Base-by-base conservation (phyloP, 805 yeast species). In the Candida methanosorbosa region DNA sequence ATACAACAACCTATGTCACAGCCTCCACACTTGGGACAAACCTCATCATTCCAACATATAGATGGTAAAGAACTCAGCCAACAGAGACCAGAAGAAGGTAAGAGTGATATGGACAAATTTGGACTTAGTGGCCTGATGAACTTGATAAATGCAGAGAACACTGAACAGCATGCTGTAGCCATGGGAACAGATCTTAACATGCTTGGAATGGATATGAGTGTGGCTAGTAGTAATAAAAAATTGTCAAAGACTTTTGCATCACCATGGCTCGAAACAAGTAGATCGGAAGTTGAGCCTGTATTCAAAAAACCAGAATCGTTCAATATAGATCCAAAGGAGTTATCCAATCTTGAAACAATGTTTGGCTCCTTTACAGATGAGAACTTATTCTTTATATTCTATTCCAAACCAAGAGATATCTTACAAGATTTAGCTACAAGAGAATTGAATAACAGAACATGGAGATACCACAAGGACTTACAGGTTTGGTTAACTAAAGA, bases 401-500 rank as follows among this genome's bases (percentile, higher is more conserved):
- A 92, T 59, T 83, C 94, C 44, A 86, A 79, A 65, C 95, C 98
- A 5, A 78, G 86, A 36, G 97, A 92, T 54, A 77, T 86, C 4
- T 66, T 90, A 54, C 99, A 92, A 58, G 98, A 92, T 55, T 72
- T 87, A 37, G 94, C 94, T 4, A 94, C 97, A 5, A 68, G 90
- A 39, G 97, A 90, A 56, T 70, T 92, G 46, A 85, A 86, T 48
- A 78, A 78, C 42, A 71, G 98, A 48, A 92, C 90, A 60, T 92
- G 99, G 99, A 73, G 97, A 45, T 92, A 84, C 52, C 98, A 92
- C 61, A 90, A 87, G 61, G 95, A 86, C 41, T 71, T 92, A 37
- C 94, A 88, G 62, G 87, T 92, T 34, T 92, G 98, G 98, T 64
- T 92, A 39, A 92, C 98, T 11, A 92, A 92, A 57, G 96, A 87